A percentile compares a stretch with the other conserved stretches of the same genome.
Conservation (phyloP, 2,329 filamentous ascomycete genomes). For the Neobulgaria alba region DNA sequence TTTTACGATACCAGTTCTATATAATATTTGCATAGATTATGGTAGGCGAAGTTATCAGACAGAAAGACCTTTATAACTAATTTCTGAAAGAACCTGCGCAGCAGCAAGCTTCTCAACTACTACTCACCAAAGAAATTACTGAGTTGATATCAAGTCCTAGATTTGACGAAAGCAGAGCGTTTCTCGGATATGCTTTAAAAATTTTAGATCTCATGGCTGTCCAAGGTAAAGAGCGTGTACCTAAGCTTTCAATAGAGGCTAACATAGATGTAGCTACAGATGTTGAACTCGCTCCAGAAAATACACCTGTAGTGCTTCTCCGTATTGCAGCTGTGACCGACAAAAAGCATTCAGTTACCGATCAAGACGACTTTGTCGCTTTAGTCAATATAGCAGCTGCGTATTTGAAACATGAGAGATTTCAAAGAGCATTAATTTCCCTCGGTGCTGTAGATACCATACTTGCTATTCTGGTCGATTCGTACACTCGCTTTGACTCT, state of each 20-base stretch:
- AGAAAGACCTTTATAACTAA: too few species aligned
- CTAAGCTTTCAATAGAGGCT: too few species aligned
- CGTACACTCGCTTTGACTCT: conserved; percentile 36
- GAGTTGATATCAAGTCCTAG: conserved; percentile 39
- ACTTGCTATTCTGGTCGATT: conserved; percentile 39
- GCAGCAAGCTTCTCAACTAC: conserved; percentile 42
- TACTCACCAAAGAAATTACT: conserved; percentile 42
- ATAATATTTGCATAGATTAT: conserved; percentile 56
- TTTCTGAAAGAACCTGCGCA: conserved; percentile 50
- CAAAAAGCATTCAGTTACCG: conserved; percentile 28
- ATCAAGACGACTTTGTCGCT: conserved; percentile 46
- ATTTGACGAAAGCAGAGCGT: conserved; percentile 33
- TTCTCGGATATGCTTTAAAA: conserved; percentile 44
- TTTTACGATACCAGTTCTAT: conserved; percentile 50
- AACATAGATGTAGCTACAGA: conserved; percentile 21
- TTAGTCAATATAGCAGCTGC: conserved; percentile 43
- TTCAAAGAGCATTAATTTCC: conserved; percentile 41
- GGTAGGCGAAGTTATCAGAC: conserved; percentile 36
- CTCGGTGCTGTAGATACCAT: conserved; percentile 32
- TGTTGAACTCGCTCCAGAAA: conserved; percentile 27
- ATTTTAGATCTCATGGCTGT: conserved; percentile 44
- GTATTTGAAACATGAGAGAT: conserved; percentile 45
- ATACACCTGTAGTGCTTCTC: conserved; percentile 44
- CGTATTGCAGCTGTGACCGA: conserved; percentile 36
- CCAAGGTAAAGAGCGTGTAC: conserved; percentile 37